Conservation (phyloP, 495 filamentous ascomycete genomes). For the Penicillium tannophilum region DNA sequence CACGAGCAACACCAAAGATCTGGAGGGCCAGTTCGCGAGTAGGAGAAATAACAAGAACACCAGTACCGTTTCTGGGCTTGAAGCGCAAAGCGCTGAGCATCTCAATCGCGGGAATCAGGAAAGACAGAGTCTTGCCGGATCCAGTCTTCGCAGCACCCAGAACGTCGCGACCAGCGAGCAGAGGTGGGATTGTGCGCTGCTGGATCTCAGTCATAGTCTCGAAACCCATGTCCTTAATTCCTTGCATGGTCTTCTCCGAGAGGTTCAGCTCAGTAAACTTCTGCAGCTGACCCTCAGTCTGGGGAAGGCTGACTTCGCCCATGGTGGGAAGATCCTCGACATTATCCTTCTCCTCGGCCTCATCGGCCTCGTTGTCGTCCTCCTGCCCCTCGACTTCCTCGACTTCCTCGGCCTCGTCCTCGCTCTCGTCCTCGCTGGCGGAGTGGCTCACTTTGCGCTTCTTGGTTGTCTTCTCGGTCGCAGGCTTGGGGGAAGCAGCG, state of each 20-base stretch:
- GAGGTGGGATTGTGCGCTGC: conserved; percentile 79
- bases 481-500: conserved; percentile 21
- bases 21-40: conserved; percentile 87
- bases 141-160: conserved; percentile 97
- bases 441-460: conserved; percentile 41
- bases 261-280: conserved; percentile 83
- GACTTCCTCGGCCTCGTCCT: conserved; percentile 22
- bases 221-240: conserved; percentile 89
- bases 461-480: conserved; percentile 33
- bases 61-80: conserved; percentile 80
- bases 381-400: conserved; percentile 22
- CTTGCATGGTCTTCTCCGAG: conserved; percentile 83
- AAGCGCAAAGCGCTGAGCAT: conserved; percentile 90
- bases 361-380: conserved; percentile 23
- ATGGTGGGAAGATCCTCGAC: conserved; percentile 51
- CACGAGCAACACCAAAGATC: conserved; percentile 93
- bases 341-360: conserved; percentile 29
- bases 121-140: conserved; percentile 92
- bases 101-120: conserved; percentile 92
- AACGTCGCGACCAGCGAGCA: conserved; percentile 89
- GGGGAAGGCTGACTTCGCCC: conserved; percentile 57
- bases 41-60: conserved; percentile 73
- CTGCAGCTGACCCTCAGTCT: conserved; percentile 53
- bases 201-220: conserved; percentile 97
- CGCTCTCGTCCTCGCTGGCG: conserved; percentile 35